Evolutionary conservation across 2,329 filamentous ascomycete genomes (phyloP), one percentile per base, ranked within the genome.

Genomic region (Sarocladiaceae sp.): DNA sequence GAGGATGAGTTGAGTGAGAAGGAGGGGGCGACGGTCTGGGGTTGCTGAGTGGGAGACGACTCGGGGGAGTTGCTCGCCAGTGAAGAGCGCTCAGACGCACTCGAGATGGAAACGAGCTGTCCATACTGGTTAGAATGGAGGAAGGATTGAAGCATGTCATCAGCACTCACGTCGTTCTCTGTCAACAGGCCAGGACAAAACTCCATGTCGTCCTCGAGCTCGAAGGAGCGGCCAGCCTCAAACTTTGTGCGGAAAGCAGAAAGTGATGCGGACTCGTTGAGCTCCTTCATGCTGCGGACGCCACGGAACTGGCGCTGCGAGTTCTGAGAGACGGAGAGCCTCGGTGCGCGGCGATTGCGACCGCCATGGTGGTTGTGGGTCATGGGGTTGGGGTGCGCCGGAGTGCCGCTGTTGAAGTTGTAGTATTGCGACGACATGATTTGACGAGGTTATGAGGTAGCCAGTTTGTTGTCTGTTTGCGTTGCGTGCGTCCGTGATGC

Each of bases 121-220:
- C 52, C 51, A 18, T 7, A 43, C 33, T 44, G 37, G 43, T 48
- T 16, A 44, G 19, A 41, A 9, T n/a, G 19, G 34, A 27, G 33
- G 33, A 37, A 32, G 29, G 33, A 39, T 45, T 24, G 19, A 33
- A 42, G 35, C 26, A 37, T 26, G 33, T 39, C 48, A 47, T 33
- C 50, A 47, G 34, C 47, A 79, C 77, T 77, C 82, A 95, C 89
- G 80, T 95, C 89, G 67, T 79, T 89, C 69, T 96, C 90, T 27
- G 89, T 95, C 70, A 97, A 73, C 55, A 97, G 78, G 62, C 84
- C 82, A 51, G 91, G 91, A 68, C 90, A 96, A 67, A 97, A 97
- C 66, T 95, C 85, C 69, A 95, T 77, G 63, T 97, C 91, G 62
- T 97, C 91, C 59, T 96, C 91, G 50, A 97, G 76, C 56, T 97